Conservation (phyloP, 306 rosid species). For the Cucurbita pepo region DNA sequence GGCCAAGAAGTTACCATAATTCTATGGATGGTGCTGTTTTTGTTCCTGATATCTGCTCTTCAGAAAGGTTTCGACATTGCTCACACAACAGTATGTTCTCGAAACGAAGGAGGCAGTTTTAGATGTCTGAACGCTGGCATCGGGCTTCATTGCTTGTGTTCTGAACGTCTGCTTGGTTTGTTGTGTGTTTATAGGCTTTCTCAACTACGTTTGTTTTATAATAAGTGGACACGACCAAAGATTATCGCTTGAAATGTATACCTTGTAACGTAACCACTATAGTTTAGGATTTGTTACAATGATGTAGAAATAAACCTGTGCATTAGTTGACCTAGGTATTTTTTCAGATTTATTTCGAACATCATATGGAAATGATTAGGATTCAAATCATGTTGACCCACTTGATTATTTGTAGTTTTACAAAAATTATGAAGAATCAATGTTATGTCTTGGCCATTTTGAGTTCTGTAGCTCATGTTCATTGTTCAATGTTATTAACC, state of each 20-base stretch:
- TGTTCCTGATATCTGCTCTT: slow-evolving; percentile 55
- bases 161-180: not conserved
- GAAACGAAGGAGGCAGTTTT: slow-evolving; percentile 30
- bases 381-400: not conserved
- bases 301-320: slow-evolving; percentile 4
- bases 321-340: not conserved
- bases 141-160: not conserved
- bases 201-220: not conserved
- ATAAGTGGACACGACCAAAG: slow-evolving; percentile 4
- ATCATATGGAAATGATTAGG: not conserved
- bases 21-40: slow-evolving; percentile 21
- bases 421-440: not conserved
- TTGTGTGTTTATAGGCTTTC: slow-evolving; percentile 5
- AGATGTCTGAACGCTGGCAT: slow-evolving; percentile 6
- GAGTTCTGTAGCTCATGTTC: not conserved
- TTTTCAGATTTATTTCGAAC: not conserved
- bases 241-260: not conserved
- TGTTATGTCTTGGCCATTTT: not conserved
- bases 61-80: slow-evolving; percentile 9
- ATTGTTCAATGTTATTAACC: not conserved
- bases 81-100: slow-evolving; percentile 15
- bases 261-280: slow-evolving; percentile 3
- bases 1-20: slow-evolving; percentile 45
- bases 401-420: not conserved
- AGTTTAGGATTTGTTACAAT: slow-evolving; percentile 8